Evolutionary conservation across 129 eudicot species (phyloP).

Genomic region (Chrysanthemum makinoi): DNA sequence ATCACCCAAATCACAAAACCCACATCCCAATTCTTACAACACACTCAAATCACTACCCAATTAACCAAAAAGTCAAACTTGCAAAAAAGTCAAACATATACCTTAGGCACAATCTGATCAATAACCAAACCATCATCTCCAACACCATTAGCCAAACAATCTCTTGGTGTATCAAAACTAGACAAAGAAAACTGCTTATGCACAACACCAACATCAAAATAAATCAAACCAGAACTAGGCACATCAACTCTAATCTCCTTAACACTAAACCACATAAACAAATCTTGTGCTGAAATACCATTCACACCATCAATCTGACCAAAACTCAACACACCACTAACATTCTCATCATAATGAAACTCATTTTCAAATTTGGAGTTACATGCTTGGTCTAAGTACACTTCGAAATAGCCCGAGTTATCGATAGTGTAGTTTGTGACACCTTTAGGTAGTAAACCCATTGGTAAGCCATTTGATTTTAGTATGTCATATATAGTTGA

Average conservation of each 20-base stretch:
- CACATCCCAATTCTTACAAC: conserved; percentile 2
- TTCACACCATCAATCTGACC: conserved; percentile 62
- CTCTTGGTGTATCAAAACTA: conserved; percentile 76
- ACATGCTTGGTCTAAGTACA: conserved; percentile 67
- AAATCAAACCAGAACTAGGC: conserved; percentile 84
- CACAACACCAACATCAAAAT: conserved; percentile 91
- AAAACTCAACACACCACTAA: conserved; percentile 53
- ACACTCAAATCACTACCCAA: background rate
- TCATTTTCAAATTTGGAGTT: conserved; percentile 81
- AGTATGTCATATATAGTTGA: conserved; percentile 63
- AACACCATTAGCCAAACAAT: conserved; percentile 57
- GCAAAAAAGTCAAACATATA: conserved; percentile 26
- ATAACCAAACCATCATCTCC: conserved; percentile 17
- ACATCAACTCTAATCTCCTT: conserved; percentile 81
- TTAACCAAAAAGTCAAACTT: conserved; percentile 12
- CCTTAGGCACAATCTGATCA: conserved; percentile 35
- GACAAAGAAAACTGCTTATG: conserved; percentile 81
- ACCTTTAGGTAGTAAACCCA: conserved; percentile 77
- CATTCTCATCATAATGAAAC: conserved; percentile 68
- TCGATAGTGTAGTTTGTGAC: conserved; percentile 54
- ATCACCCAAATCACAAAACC: conserved; percentile 14
- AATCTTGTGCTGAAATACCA: conserved; percentile 84
- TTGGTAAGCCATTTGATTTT: conserved; percentile 56
- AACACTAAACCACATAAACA: conserved; percentile 86
- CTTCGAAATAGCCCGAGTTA: conserved; percentile 62